A percentile compares a stretch with the other conserved stretches of the same genome.
Conservation (phyloP, 257 asterid species). For the Primulina eburnea region DNA sequence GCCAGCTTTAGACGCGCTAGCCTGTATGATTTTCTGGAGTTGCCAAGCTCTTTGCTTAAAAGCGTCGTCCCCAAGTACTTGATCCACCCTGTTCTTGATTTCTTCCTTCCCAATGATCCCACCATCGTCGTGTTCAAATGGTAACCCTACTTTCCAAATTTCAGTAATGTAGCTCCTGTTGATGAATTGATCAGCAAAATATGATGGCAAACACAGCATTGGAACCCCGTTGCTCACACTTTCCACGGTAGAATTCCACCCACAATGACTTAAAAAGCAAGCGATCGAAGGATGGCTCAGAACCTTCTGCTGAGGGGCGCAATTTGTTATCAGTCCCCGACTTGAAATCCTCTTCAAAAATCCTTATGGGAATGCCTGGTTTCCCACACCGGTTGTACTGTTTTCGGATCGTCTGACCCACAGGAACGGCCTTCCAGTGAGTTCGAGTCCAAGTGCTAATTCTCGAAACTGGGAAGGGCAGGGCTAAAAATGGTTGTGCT, state of each 20-base stretch:
- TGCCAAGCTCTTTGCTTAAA: conserved; percentile 40
- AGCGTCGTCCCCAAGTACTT: conserved; percentile 25
- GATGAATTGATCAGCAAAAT: conserved; percentile 52
- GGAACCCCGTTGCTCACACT: conserved; percentile 52
- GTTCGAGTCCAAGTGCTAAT: conserved; percentile 44
- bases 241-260: conserved; percentile 68
- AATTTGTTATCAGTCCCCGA: conserved; percentile 33
- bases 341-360: conserved; percentile 26
- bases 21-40: background rate
- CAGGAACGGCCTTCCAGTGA: conserved; percentile 37
- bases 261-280: conserved; percentile 71
- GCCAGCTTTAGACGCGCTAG: background rate
- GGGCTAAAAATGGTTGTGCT: conserved; percentile 16
- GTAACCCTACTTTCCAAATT: conserved; percentile 54
- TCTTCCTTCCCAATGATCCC: conserved; percentile 31
- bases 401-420: conserved; percentile 52
- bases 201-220: conserved; percentile 56
- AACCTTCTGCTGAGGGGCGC: conserved; percentile 62
- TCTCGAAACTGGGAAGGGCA: conserved; percentile 28
- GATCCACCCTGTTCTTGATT: conserved; percentile 36
- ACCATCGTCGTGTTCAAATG: conserved; percentile 22
- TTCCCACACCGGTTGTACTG: background rate
- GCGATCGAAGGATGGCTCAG: conserved; percentile 50
- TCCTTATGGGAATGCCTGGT: conserved; percentile 23
- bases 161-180: conserved; percentile 57